Evolutionary conservation across 345 rosid genomes (phyloP), one percentile per base, ranked within the genome.

Genomic region (Populus nigra): DNA sequence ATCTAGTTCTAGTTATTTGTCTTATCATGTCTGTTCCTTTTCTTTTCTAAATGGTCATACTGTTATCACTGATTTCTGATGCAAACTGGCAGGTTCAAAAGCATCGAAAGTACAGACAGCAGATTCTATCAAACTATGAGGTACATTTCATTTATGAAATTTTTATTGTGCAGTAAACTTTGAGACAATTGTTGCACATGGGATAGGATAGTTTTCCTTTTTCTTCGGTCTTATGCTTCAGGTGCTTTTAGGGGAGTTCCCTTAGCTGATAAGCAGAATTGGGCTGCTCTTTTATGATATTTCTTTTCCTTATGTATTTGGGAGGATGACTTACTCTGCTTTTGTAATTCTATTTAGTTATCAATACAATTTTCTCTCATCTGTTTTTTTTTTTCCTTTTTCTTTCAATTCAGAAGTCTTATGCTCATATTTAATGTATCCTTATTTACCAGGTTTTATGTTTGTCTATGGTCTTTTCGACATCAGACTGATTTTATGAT

Each of bases 51-150:
- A 45, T 70, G 10, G 49, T 61, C 17, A 61, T 31, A 31, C 63
- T 41, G 72, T 38, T 41, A 27, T 45, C 33, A 29, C 13, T 68
- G 29, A 22, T 73, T 20, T 4, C 23, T 45, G n/a, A 11, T 65
- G 18, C 29, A 33, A 79, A 50, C 12, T 76, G 33, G 41, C 84
- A 73, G 85, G 55, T 76, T 12, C 80, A 73, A 63, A 83, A 74
- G 78, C 85, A 77, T 23, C 77, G 74, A 45, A 80, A 69, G 36
- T 83, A 83, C 77, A 76, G 83, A 61, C 72, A 79, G 68, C 70
- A 47, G 74, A 83, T 83, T 62, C 57, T 73, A 41, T 76, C 80
- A 47, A 76, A 68, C 69, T 79, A 83, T 66, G 72, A 83, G 85
- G 83, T 79, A 69, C 13, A 55, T 71, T 38, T 66, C 10, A 29